Conservation (phyloP, 108 stramenopile genomes). For the Cylindrotheca fusiformis region DNA sequence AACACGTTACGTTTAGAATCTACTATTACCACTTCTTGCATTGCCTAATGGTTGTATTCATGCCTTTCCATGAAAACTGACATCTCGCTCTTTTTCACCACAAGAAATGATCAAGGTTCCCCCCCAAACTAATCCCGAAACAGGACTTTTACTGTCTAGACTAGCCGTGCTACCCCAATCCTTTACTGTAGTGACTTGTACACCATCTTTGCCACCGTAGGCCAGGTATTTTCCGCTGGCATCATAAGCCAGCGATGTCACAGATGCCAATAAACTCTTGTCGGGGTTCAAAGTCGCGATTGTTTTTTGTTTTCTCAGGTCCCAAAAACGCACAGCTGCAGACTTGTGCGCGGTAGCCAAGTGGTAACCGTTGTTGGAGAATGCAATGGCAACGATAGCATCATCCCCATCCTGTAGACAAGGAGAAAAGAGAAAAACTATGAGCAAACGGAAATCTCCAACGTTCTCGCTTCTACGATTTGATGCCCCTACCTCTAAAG, state of each 20-base stretch:
- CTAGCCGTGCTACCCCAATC: slow-evolving; percentile 58
- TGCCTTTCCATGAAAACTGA: slow-evolving; percentile 9
- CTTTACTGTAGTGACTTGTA: slow-evolving; percentile 64
- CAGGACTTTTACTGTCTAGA: slow-evolving; percentile 10
- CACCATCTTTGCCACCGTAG: slow-evolving; percentile 48
- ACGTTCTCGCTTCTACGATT: not conserved
- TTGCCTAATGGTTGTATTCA: no score
- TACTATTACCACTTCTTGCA: no score
- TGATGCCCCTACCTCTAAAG: slow-evolving; percentile 38
- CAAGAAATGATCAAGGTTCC: slow-evolving; percentile 1
- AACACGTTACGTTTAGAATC: no score
- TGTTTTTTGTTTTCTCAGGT: slow-evolving; percentile 79
- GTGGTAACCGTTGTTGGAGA: slow-evolving; percentile 91
- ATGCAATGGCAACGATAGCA: slow-evolving; percentile 50
- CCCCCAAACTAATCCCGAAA: slow-evolving; percentile 16
- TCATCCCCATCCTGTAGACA: slow-evolving; percentile 24
- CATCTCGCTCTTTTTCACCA: slow-evolving; percentile 20
- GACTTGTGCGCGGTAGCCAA: slow-evolving; percentile 48
- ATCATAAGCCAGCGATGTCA: slow-evolving; percentile 57
- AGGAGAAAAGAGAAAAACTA: no score
- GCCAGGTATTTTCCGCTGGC: slow-evolving; percentile 68
- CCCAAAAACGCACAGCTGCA: slow-evolving; percentile 68
- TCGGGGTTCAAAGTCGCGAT: slow-evolving; percentile 41
- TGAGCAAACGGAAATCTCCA: no score
- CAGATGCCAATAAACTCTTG: slow-evolving; percentile 13